Base-by-base conservation (phyloP, 257 asterid species). In the Solanum stenotomum region DNA sequence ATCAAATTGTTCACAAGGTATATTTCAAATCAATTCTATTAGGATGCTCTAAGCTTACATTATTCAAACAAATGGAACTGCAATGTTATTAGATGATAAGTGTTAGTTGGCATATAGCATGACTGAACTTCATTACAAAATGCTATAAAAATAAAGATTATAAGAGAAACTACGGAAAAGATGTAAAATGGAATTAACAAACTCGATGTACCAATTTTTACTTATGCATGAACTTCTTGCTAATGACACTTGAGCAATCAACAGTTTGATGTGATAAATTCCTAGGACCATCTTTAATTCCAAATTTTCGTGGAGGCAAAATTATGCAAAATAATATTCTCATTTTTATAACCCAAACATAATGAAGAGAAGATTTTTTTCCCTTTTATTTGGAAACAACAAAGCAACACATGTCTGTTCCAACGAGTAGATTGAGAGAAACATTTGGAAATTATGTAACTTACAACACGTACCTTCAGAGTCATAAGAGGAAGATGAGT, bases 391-490 rank as follows among this genome's bases (percentile, higher is more conserved):
- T 49, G 15, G 25, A 14, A 34, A n/a, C 4, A n/a, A 72, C 6
- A 74, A 34, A 74, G 14, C 79, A 71, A 71, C 46, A 74, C 9
- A 74, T 13, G 37, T n/a, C 18, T 8, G 1, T 67, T 67, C 20
- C 71, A 42, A 33, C 27, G 6, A 72, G 46, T 34, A 72, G 81
- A 34, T 33, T 72, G 44, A 72, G 44, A 72, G 79, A 72, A 40
- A 34, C n/a, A 34, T 44, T 74, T 4, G 46, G 10, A 15, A 34
- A 74, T 74, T 74, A 74, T 34, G 44, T 34, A 15, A 74, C 10
- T 20, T 74, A 34, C 10, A 25, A 34, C 29, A 74, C 16, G 4
- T 91, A 96, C 98, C 97, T 92, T 91, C 93, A 44, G 52, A 44
- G 5, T 12, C 16, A 44, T 44, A 11, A 44, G 16, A 44, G 78